Base-by-base conservation (phyloP, 1,284 basidiomycete species). In the Rugiboletus extremiorientalis region DNA sequence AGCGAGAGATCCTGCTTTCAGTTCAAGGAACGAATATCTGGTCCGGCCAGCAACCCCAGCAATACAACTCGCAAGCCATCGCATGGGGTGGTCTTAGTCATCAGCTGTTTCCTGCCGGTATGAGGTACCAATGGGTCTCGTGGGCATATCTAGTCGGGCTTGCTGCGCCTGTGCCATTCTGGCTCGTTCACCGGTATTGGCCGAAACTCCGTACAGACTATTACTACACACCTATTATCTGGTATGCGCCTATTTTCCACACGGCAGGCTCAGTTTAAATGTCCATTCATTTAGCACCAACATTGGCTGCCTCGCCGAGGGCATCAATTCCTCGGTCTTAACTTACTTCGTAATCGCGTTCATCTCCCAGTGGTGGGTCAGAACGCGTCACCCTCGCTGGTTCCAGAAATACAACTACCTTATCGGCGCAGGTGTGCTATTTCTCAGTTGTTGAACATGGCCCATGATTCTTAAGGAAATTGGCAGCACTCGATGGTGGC, bases 71-170 rank as follows among this genome's bases (percentile, higher is more conserved):
- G 23, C 79, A 83, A 45, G 85, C 87, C 1, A 76, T 89, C 28
- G 80, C 83, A 67, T 88, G 61, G 86, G 87, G 87, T 73, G 84
- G 84, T 5, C 76, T 89, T 6, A 80, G 82, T 27, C 79, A 82
- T 55, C 62, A 82, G 53, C 68, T 89, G 22, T 89, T 86, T 62
- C 76, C 84, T 2, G 71, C 73, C 8, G 73, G 78, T n/a, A 76
- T 77, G 31, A 76, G 80, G 41, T 87, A 85, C 64, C 77, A 85
- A 56, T 80, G 83, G 72, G 78, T 88, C 12, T 79, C 84, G 0
- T 78, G 78, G 72, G 75, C 78, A 2, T 76, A 85, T 52, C 59
- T 86, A n/a, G 69, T 87, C 40, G 85, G 86, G 10, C 75, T 84
- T 40, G 71, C 74, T 22, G 79, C 77, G 0, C 85, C 84, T 0